A percentile compares a stretch with the other conserved stretches of the same genome.
Conservation (phyloP, 768 basidiomycete genomes). For the Suillus subalutaceus region DNA sequence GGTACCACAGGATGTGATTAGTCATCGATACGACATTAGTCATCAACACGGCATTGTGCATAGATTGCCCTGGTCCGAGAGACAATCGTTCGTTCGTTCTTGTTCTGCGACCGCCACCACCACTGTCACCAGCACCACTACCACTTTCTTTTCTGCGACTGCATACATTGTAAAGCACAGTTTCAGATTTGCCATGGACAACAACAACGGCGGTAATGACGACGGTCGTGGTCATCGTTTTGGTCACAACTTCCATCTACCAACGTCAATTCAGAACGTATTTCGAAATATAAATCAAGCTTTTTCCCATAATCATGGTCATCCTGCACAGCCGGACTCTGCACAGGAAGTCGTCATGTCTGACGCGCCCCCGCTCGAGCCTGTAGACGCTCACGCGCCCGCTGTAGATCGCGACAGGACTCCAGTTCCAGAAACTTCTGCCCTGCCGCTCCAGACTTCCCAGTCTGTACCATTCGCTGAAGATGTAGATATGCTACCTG, state of each 20-base stretch:
- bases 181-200: neutral
- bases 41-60: constrained; percentile 17
- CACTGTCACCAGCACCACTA: neutral
- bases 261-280: constrained; percentile 31
- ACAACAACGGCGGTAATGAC: constrained; percentile 18
- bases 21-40: constrained; percentile 17
- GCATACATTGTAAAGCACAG: neutral
- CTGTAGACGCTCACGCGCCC: constrained; percentile 4
- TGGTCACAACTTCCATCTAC: constrained; percentile 24
- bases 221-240: constrained; percentile 17
- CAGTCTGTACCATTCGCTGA: constrained; percentile 9
- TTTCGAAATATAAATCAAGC: constrained; percentile 37
- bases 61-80: constrained; percentile 10
- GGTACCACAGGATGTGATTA: constrained; percentile 20
- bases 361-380: constrained; percentile 11
- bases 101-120: constrained; percentile 24
- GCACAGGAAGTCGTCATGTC: constrained; percentile 2
- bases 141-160: constrained; percentile 18
- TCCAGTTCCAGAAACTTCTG: constrained; percentile 9
- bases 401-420: constrained; percentile 7
- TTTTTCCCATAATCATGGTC: constrained; percentile 19
- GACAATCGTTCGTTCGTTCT: constrained; percentile 15
- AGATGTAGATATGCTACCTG: constrained; percentile 15
- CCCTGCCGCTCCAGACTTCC: constrained; percentile 12
- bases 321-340: constrained; percentile 4